Conservation (phyloP, 2,329 filamentous ascomycete genomes). For the Ophiosphaerella korrae region DNA sequence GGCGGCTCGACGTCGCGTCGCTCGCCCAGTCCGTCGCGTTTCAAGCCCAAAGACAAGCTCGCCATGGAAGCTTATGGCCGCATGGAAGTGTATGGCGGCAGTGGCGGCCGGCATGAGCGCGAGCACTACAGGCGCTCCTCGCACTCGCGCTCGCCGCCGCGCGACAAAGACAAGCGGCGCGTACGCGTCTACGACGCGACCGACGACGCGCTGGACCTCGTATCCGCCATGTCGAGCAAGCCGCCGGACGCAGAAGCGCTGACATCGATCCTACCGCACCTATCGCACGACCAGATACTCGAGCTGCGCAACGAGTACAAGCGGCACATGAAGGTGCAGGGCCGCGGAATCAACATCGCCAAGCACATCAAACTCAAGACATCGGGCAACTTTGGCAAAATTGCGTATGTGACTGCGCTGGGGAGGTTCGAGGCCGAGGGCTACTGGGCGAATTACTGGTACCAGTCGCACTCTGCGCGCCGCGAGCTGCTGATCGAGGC, state of each 20-base stretch:
- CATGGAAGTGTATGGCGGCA: slow-evolving; percentile 29
- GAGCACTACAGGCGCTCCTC: slow-evolving; percentile 10
- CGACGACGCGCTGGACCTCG: slow-evolving; percentile 76
- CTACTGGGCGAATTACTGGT: slow-evolving; percentile 99
- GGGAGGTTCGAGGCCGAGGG: slow-evolving; percentile 92
- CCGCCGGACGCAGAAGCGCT: slow-evolving; percentile 72
- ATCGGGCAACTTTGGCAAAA: slow-evolving; percentile 81
- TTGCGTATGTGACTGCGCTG: slow-evolving; percentile 85
- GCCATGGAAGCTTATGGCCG: slow-evolving; percentile 39
- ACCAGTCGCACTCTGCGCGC: slow-evolving; percentile 82
- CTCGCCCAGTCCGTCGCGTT: slow-evolving; percentile 36
- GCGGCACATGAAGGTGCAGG: slow-evolving; percentile 79
- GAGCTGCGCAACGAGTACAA: slow-evolving; percentile 90
- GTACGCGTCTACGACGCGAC: slow-evolving; percentile 83
- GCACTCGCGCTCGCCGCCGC: slow-evolving; percentile 9
- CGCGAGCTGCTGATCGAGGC: slow-evolving; percentile 91
- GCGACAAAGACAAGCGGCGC: slow-evolving; percentile 55
- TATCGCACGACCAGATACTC: slow-evolving; percentile 87
- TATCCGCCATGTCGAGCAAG: slow-evolving; percentile 72
- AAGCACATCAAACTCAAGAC: slow-evolving; percentile 87
- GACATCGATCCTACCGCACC: slow-evolving; percentile 74
- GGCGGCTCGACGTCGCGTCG: slow-evolving; percentile 40
- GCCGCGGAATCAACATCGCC: slow-evolving; percentile 80
- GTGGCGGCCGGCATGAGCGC: neutral
- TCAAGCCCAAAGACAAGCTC: slow-evolving; percentile 38